A percentile compares a stretch with the other conserved stretches of the same genome.
Conservation (phyloP, 1,139 yeast species). For the Protomyces lactucae-debilis region DNA sequence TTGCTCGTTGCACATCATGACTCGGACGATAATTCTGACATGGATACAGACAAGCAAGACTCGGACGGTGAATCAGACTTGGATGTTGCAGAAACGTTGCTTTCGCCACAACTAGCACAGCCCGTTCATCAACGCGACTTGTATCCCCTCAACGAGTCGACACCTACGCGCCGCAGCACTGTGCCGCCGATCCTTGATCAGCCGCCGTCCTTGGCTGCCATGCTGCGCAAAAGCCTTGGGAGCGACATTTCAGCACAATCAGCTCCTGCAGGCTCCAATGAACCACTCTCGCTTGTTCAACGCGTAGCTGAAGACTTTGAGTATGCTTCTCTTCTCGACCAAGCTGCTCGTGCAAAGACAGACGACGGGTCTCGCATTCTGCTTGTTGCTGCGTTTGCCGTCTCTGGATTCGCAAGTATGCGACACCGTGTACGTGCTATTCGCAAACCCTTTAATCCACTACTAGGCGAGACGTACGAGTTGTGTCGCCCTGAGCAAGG, state of each 20-base stretch:
- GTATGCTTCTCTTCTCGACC: conserved; percentile 60
- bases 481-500: conserved; percentile 73
- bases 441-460: conserved; percentile 89
- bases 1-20: conserved; percentile 21
- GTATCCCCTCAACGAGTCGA: conserved; percentile 13
- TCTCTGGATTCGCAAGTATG: conserved; percentile 63
- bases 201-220: conserved; percentile 77
- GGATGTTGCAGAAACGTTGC: background rate
- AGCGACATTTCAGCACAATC: conserved; percentile 80
- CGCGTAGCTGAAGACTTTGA: conserved; percentile 74
- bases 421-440: conserved; percentile 68
- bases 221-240: conserved; percentile 84
- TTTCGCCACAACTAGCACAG: background rate
- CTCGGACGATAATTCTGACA: background rate
- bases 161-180: conserved; percentile 50
- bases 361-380: conserved; percentile 54
- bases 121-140: background rate
- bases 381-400: conserved; percentile 75
- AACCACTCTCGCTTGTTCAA: conserved; percentile 79
- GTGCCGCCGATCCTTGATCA: conserved; percentile 57
- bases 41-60: background rate
- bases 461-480: conserved; percentile 82
- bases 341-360: conserved; percentile 48
- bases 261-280: conserved; percentile 93
- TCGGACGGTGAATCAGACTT: conserved; percentile 13